Conservation (phyloP, 2,329 filamentous ascomycete genomes). For the Graphilbum ipis-grandicollis region DNA sequence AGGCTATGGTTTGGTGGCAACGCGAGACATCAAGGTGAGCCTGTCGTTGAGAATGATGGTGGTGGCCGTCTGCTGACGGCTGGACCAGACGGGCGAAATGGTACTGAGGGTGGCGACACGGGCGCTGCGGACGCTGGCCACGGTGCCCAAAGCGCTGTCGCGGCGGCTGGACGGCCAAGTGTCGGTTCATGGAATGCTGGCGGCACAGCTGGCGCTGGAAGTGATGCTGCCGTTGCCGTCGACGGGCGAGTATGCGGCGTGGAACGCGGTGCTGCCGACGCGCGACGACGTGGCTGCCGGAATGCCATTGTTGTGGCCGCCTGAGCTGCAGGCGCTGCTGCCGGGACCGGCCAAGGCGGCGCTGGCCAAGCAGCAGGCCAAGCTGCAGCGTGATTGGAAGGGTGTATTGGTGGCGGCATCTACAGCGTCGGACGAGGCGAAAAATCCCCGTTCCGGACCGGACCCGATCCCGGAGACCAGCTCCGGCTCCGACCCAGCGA, state of each 20-base stretch:
- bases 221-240: too few species aligned
- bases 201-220: constrained; percentile 47
- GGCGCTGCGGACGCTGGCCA: constrained; percentile 47
- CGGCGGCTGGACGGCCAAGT: constrained; percentile 32
- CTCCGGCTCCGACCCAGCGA: background rate
- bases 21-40: constrained; percentile 42
- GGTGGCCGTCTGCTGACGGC: background rate
- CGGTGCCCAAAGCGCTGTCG: constrained; percentile 35
- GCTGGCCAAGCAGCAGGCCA: constrained; percentile 32
- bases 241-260: constrained; percentile 30
- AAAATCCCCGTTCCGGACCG: background rate
- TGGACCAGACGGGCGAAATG: constrained; percentile 27
- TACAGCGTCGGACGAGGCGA: background rate
- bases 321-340: constrained; percentile 26
- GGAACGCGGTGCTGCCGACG: constrained; percentile 52
- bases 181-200: constrained; percentile 54
- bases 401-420: constrained; percentile 1
- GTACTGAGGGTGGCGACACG: constrained; percentile 48
- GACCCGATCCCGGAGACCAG: too few species aligned
- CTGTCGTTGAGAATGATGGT: constrained; percentile 1
- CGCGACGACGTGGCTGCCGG: constrained; percentile 33
- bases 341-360: constrained; percentile 25
- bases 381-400: constrained; percentile 23
- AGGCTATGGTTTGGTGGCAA: constrained; percentile 64
- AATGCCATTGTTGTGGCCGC: constrained; percentile 32